Conservation (phyloP, 495 filamentous ascomycete genomes). For the Elaphomyces granulatus region DNA sequence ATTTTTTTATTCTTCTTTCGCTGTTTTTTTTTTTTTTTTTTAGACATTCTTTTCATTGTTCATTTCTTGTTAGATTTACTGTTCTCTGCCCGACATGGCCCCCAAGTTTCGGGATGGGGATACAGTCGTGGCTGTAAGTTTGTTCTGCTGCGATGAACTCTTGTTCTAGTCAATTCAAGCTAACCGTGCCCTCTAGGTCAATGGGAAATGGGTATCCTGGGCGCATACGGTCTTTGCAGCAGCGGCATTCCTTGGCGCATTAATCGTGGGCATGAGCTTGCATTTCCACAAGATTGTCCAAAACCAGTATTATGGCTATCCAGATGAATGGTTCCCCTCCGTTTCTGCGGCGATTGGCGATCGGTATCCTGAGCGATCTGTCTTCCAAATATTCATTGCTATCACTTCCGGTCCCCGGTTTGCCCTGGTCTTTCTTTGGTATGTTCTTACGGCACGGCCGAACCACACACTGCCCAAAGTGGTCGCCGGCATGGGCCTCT, state of each 20-base stretch:
- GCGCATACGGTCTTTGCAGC: conserved; percentile 76
- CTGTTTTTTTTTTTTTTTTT: conserved; percentile 23
- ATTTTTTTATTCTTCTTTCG: conserved; percentile 20
- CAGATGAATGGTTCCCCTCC: conserved; percentile 97
- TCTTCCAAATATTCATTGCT: conserved; percentile 95
- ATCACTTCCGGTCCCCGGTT: conserved; percentile 93
- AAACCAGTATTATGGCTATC: conserved; percentile 95
- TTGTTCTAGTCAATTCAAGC: conserved; percentile 1
- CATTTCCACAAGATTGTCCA: conserved; percentile 96
- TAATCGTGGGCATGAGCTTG: conserved; percentile 68
- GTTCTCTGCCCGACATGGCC: conserved; percentile 40
- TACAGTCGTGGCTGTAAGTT: conserved; percentile 53
- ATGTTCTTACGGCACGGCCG: conserved; percentile 66
- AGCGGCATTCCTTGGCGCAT: conserved; percentile 79
- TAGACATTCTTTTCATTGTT: conserved; percentile 11
- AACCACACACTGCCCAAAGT: conserved; percentile 66
- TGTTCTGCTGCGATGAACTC: neutral
- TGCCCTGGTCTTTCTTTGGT: conserved; percentile 82
- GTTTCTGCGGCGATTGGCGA: conserved; percentile 98
- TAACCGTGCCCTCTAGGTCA: conserved; percentile 36
- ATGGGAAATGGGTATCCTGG: conserved; percentile 87
- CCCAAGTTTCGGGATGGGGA: conserved; percentile 84
- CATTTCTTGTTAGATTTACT: conserved; percentile 6
- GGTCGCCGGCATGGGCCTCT: conserved; percentile 63
- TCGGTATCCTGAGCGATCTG: conserved; percentile 88